Evolutionary conservation across 495 filamentous ascomycete species (phyloP).

Genomic region (Acidomyces sp.): DNA sequence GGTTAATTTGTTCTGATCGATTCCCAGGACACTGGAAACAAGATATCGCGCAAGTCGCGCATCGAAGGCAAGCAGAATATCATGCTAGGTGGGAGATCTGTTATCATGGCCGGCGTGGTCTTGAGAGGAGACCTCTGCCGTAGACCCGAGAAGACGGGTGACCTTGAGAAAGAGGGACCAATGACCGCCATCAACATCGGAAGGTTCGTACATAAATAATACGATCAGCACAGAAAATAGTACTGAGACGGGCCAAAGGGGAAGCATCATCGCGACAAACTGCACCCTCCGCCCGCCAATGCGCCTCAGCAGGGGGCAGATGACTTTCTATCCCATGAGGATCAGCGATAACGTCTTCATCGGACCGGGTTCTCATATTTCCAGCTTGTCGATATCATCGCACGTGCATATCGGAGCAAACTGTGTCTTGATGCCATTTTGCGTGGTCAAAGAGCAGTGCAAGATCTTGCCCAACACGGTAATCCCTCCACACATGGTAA

Average conservation of each 20-base stretch:
- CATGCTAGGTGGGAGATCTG: slow-evolving; percentile 88
- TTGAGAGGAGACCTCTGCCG: slow-evolving; percentile 76
- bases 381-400: slow-evolving; percentile 18
- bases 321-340: slow-evolving; percentile 69
- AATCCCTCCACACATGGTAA: slow-evolving; percentile 76
- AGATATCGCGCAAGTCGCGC: slow-evolving; percentile 79
- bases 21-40: slow-evolving; percentile 84
- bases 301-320: slow-evolving; percentile 47
- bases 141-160: slow-evolving; percentile 22
- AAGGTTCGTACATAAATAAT: no score
- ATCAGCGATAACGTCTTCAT: slow-evolving; percentile 90
- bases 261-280: slow-evolving; percentile 67
- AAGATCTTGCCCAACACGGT: slow-evolving; percentile 71
- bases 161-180: slow-evolving; percentile 9
- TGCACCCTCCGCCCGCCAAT: slow-evolving; percentile 66
- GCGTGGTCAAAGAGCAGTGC: slow-evolving; percentile 82
- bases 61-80: slow-evolving; percentile 94
- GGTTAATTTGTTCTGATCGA: background rate
- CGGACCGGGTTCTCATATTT: slow-evolving; percentile 39
- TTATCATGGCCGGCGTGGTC: slow-evolving; percentile 81
- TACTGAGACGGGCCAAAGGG: no score
- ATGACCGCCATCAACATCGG: slow-evolving; percentile 70
- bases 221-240: no score
- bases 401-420: slow-evolving; percentile 72
- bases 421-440: slow-evolving; percentile 66